Conservation (phyloP, 768 basidiomycete species). For the Sarcodon aspratus region DNA sequence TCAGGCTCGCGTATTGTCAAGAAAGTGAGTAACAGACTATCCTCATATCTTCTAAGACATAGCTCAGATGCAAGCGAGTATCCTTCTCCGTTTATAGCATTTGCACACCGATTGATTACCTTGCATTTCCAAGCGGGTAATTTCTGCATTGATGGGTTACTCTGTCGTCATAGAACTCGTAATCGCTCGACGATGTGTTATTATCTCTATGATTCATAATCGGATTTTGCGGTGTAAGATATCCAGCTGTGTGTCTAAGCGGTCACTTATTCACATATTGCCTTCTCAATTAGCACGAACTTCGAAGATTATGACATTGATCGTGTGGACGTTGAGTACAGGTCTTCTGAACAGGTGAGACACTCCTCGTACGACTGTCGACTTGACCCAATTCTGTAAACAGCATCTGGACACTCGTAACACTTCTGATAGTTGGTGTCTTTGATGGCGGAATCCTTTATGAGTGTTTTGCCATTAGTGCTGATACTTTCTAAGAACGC, state of each 20-base stretch:
- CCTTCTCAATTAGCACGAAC: background rate
- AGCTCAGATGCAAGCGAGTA: background rate
- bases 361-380: background rate
- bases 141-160: background rate
- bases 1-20: slow-evolving; percentile 21
- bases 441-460: background rate
- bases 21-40: slow-evolving; percentile 5
- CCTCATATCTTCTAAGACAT: too few relatives aligned
- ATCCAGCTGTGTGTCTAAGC: background rate
- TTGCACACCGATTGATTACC: too few relatives aligned
- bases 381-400: background rate
- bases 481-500: slow-evolving; percentile 5
- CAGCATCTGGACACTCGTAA: background rate
- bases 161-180: background rate
- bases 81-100: background rate
- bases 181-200: background rate
- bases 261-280: too few relatives aligned
- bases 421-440: background rate
- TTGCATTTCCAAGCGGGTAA: too few relatives aligned
- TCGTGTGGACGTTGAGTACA: background rate
- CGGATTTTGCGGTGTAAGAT: background rate
- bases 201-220: background rate
- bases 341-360: background rate
- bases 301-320: background rate
- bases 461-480: background rate